phyloP scores from a whole-genome alignment of 441 rosid genomes.

The Pelargonium fulgidum region DNA sequence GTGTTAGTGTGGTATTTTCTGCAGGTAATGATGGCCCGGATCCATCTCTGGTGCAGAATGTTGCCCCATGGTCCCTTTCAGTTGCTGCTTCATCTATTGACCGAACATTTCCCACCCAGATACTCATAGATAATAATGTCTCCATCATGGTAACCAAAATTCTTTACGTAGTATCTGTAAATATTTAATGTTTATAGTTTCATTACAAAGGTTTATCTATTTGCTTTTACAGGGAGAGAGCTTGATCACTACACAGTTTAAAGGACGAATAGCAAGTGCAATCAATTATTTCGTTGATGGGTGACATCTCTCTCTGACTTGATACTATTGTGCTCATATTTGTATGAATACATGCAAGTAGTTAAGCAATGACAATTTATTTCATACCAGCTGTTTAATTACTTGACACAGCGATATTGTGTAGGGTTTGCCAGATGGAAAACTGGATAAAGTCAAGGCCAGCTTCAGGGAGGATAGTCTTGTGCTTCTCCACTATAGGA shows the following conservation, averaged over 20 bases:
- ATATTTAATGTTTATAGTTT: too few species aligned
- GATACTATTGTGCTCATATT: too few species aligned
- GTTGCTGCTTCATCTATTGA: constrained; percentile 59
- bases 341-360: too few species aligned
- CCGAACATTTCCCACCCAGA: constrained; percentile 38
- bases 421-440: constrained; percentile 40
- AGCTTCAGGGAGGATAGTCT: constrained; percentile 38
- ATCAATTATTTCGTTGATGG: constrained; percentile 38
- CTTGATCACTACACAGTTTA: constrained; percentile 40
- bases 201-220: neutral
- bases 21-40: constrained; percentile 48
- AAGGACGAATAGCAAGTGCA: constrained; percentile 38
- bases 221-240: constrained; percentile 47
- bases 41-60: constrained; percentile 40
- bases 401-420: neutral
- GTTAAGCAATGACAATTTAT: neutral
- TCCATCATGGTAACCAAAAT: constrained; percentile 33
- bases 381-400: too few species aligned
- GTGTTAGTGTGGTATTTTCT: constrained; percentile 56
- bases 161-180: neutral
- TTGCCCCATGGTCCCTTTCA: constrained; percentile 53
- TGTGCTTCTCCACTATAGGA: constrained; percentile 60
- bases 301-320: constrained; percentile 18
- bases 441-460: constrained; percentile 25
- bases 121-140: constrained; percentile 30